These are phyloP conservation scores for Verbascum thapsus DNA, from an alignment of 257 asterid genomes.

Conservation along the genomic window DNA sequence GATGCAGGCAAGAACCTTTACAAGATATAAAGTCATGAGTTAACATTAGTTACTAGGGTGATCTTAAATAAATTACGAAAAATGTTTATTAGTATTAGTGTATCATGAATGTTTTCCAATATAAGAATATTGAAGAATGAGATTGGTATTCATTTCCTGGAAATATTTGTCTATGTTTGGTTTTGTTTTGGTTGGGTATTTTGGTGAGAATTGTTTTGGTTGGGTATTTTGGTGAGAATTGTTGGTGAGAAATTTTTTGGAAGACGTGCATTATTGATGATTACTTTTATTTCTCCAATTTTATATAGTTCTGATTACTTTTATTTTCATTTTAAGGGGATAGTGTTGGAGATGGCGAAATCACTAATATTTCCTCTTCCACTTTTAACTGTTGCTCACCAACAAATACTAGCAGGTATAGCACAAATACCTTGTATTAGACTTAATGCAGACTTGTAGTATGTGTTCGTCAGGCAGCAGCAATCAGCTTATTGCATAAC, in stretches of 20 bases:
- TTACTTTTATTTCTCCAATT: slow-evolving; percentile 6
- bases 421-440: slow-evolving; percentile 13
- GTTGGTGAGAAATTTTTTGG: too few relatives aligned
- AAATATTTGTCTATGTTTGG: too few relatives aligned
- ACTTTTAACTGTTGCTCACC: slow-evolving; percentile 81
- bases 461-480: background rate
- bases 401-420: slow-evolving; percentile 92
- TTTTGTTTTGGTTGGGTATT: too few relatives aligned
- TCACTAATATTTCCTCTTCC: slow-evolving; percentile 73
- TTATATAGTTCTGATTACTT: slow-evolving; percentile 25
- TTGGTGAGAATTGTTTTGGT: too few relatives aligned
- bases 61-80: background rate
- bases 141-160: background rate
- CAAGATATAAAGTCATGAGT: background rate
- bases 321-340: slow-evolving; percentile 53
- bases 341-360: slow-evolving; percentile 72
- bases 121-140: background rate
- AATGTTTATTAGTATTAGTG: background rate
- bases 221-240: too few relatives aligned
- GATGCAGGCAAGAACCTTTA: background rate
- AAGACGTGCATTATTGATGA: too few relatives aligned
- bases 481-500: slow-evolving; percentile 18
- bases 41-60: background rate
- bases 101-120: background rate
- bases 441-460: slow-evolving; percentile 13